A percentile compares a stretch with the other conserved stretches of the same genome.
Conservation (phyloP, 192 early-diverging fungal species). For the Coemansia sp. region DNA sequence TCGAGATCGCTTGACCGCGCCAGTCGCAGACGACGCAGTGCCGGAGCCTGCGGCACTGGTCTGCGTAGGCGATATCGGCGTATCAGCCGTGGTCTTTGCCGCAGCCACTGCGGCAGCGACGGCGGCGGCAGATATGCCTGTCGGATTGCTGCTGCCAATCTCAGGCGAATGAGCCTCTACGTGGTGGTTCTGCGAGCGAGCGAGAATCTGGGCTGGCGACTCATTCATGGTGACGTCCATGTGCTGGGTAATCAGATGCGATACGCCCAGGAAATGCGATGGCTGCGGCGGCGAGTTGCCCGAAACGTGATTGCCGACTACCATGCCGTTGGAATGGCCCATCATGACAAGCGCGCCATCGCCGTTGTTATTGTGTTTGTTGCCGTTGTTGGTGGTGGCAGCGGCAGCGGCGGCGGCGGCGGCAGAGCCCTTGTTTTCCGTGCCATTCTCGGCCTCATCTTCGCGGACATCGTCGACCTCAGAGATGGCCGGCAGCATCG, state of each 20-base stretch:
- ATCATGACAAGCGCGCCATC: slow-evolving; percentile 39
- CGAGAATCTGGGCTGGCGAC: slow-evolving; percentile 26
- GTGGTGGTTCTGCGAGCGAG: slow-evolving; percentile 37
- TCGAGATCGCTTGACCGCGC: slow-evolving; percentile 36
- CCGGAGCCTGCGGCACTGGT: background rate
- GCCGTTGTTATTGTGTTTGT: no score
- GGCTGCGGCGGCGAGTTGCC: slow-evolving; percentile 29
- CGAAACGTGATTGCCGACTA: slow-evolving; percentile 7
- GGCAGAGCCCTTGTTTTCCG: slow-evolving; percentile 1
- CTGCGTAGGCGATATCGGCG: slow-evolving; percentile 5
- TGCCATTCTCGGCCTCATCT: slow-evolving; percentile 1
- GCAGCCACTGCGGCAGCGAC: slow-evolving; percentile 1
- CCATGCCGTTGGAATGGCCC: slow-evolving; percentile 16
- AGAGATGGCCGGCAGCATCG: slow-evolving; percentile 20
- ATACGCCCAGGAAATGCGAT: slow-evolving; percentile 18
- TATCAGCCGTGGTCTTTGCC: background rate
- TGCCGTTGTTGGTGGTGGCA: background rate
- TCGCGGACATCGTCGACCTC: slow-evolving; percentile 14
- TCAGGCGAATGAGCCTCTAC: slow-evolving; percentile 39
- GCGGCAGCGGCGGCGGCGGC: no score
- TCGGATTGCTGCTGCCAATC: slow-evolving; percentile 15
- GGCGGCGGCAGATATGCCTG: slow-evolving; percentile 3
- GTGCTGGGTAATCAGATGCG: slow-evolving; percentile 13
- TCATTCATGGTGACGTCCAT: slow-evolving; percentile 17
- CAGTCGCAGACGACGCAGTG: slow-evolving; percentile 7